Base-by-base conservation (phyloP, 2,329 filamentous ascomycete genomes). In the Fonsecaea multimorphosa region DNA sequence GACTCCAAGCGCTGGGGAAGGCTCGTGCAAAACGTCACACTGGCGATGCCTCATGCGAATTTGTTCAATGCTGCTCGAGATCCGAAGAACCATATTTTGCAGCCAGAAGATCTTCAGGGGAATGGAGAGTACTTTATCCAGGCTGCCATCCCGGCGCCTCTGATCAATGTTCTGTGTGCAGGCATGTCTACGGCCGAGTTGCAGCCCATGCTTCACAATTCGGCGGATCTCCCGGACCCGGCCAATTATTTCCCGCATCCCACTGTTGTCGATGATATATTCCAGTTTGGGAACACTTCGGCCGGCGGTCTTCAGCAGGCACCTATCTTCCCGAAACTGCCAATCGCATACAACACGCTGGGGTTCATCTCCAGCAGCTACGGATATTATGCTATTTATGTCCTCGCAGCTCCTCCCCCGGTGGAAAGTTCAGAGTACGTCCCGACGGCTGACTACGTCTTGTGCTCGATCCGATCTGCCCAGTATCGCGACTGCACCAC, bases 31-130 rank as follows among this genome's bases (percentile, higher is more conserved):
- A 93, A 93, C 68, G 86, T 92, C 29, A 91, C 89, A 0, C 82
- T 93, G 70, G 90, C 90, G 0, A 89, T 93, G 84, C 91, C 91
- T 0, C 91, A 95, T 71, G 82, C 87, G 0, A 87, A 89, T 0
- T 83, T 95, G 0, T 87, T 90, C 36, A 77, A 81, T 12, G 91
- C 91, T 0, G 87, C 89, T 0, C 84, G 81, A 8, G 81, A 89
- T 69, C 77, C 81, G 0, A 74, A 78, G 8, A 94, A 94, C 72
- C 75, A 78, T 0, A 91, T 95, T 32, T 76, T 91, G 8, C 91
- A 94, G 71, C 91, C 91, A 0, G 80, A 83, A 6, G 85, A 88
- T 22, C 79, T 88, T 11, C 83, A 79, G 0, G 90, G 89, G 0
- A 82, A 91, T 8, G 91, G 90, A 11, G 85, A 89, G 55, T 93